Percentiles rank a stretch among this genome's conserved stretches.
Conservation (phyloP, 164 flowering plant genomes). For the Aristolochia californica region DNA sequence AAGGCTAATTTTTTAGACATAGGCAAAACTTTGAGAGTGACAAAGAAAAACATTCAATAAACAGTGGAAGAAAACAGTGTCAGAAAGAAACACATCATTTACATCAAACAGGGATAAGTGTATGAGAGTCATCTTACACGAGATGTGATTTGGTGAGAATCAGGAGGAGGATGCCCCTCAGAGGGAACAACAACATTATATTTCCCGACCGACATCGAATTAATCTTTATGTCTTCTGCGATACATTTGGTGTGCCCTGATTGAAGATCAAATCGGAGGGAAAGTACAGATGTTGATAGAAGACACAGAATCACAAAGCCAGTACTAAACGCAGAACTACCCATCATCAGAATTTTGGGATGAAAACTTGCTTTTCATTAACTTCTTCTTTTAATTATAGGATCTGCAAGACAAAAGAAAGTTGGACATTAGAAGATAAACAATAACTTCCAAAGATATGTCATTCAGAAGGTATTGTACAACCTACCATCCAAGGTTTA, state of each 20-base stretch:
- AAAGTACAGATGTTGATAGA: not conserved
- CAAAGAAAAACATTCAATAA: not conserved
- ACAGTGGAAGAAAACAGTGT: not conserved
- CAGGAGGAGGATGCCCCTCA: constrained; percentile 47
- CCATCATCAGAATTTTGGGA: too few relatives aligned
- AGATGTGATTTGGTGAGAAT: constrained; percentile 30
- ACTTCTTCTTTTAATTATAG: too few relatives aligned
- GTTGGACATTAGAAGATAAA: too few relatives aligned
- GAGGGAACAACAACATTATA: constrained; percentile 38
- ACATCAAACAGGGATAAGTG: too few relatives aligned
- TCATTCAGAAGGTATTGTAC: too few relatives aligned
- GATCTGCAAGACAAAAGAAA: too few relatives aligned
- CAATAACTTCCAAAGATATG: too few relatives aligned
- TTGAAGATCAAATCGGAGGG: constrained; percentile 50
- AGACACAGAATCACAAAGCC: not conserved
- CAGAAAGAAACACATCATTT: not conserved
- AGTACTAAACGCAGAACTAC: too few relatives aligned
- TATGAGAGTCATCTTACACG: constrained; percentile 11
- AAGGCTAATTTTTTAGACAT: not conserved
- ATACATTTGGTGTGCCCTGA: constrained; percentile 65
- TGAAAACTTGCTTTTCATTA: too few relatives aligned
- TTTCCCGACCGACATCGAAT: constrained; percentile 57
- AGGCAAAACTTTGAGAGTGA: not conserved
- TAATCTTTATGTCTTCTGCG: constrained; percentile 57
- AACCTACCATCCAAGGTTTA: too few relatives aligned